phyloP scores from a whole-genome alignment of 2,329 filamentous ascomycete genomes.

The Arthrinium phaeospermum region DNA sequence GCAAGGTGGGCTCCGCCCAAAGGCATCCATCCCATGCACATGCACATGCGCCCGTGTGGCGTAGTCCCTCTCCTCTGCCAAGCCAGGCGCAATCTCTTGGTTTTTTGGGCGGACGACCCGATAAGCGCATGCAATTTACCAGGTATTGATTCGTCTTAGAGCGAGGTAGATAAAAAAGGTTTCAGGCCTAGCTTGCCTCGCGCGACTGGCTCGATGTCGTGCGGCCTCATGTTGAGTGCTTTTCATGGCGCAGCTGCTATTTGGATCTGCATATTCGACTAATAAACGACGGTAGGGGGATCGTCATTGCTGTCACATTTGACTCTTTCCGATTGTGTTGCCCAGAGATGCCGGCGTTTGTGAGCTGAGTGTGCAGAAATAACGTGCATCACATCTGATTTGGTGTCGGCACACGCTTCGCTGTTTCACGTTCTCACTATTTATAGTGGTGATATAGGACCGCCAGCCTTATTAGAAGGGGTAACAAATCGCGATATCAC shows the following conservation, averaged over 20 bases:
- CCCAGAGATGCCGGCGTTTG: too few relatives aligned
- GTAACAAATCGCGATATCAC: too few relatives aligned
- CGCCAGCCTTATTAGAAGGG: too few relatives aligned
- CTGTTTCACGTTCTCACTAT: background rate
- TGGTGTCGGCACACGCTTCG: background rate
- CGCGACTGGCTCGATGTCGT: background rate
- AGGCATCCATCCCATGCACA: background rate
- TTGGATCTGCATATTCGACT: background rate
- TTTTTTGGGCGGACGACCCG: background rate
- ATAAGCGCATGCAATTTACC: background rate
- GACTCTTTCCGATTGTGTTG: background rate
- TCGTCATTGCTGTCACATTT: background rate
- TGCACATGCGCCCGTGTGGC: too few relatives aligned
- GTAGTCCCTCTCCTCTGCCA: background rate
- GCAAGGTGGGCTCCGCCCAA: background rate
- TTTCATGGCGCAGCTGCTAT: background rate
- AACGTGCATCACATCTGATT: background rate
- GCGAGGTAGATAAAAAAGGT: background rate
- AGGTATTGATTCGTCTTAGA: background rate
- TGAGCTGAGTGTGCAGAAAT: background rate
- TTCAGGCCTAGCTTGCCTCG: background rate
- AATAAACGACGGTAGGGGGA: background rate
- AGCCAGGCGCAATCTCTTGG: background rate
- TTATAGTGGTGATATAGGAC: background rate
- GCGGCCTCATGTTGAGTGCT: background rate